A percentile compares a stretch with the other conserved stretches of the same genome.
These are phyloP conservation scores for Pseudocercospora ulei DNA, from an alignment of 2,329 filamentous ascomycete genomes.

Conservation along the genomic window DNA sequence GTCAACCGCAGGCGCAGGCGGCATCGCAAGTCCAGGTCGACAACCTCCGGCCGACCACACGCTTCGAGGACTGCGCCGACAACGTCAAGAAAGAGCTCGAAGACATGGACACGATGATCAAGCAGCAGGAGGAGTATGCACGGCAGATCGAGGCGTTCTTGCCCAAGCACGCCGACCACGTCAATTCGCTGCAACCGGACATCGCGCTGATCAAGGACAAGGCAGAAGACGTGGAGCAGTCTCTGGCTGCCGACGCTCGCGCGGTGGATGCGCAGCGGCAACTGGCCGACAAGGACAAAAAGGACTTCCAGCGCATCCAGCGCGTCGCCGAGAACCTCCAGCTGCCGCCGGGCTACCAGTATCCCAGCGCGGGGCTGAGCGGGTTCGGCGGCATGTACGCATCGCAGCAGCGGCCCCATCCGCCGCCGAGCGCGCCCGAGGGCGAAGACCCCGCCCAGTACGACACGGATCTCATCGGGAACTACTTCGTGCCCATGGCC, in stretches of 20 bases:
- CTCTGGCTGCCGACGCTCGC: conserved; percentile 53
- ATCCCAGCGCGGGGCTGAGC: conserved; percentile 30
- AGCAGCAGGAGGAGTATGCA: conserved; percentile 65
- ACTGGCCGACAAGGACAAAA: conserved; percentile 55
- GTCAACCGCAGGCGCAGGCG: conserved; percentile 33
- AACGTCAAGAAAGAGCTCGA: conserved; percentile 71
- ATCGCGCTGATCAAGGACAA: conserved; percentile 55
- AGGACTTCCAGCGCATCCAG: conserved; percentile 62
- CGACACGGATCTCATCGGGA: conserved; percentile 40
- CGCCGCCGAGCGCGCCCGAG: conserved; percentile 13
- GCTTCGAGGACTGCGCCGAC: conserved; percentile 81
- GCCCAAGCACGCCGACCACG: conserved; percentile 52
- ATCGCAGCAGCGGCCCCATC: conserved; percentile 20
- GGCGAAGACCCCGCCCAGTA: conserved; percentile 26
- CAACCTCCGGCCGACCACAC: conserved; percentile 74
- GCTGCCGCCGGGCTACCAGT: conserved; percentile 56
- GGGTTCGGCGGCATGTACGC: conserved; percentile 19
- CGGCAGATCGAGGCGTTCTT: conserved; percentile 62
- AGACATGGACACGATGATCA: conserved; percentile 67
- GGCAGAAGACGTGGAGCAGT: conserved; percentile 53
- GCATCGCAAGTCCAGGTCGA: conserved; percentile 59
- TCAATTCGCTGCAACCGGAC: conserved; percentile 56
- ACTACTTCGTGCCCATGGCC: conserved; percentile 40
- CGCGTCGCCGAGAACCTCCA: conserved; percentile 65
- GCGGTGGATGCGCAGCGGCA: conserved; percentile 50